phyloP scores from a whole-genome alignment of 441 rosid genomes.

The Aleurites moluccanus region DNA sequence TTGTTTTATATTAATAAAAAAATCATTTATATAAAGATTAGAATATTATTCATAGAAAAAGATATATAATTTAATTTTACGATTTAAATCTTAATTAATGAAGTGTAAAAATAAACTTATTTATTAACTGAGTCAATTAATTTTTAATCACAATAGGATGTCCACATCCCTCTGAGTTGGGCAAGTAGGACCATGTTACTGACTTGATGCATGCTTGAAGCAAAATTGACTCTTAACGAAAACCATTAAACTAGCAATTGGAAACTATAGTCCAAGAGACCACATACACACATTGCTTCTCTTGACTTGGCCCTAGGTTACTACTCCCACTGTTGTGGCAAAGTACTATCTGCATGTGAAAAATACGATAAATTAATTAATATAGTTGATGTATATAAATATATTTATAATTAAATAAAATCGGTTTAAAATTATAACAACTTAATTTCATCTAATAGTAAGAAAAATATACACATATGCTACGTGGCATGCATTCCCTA shows the following conservation, averaged over 20 bases:
- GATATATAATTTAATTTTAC: too few relatives aligned
- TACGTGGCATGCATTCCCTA: conserved; percentile 23
- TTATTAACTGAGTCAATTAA: not conserved
- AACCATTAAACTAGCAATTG: conserved; percentile 1
- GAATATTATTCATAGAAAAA: too few relatives aligned
- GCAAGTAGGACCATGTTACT: conserved; percentile 19
- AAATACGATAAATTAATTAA: not conserved
- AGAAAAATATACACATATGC: too few relatives aligned
- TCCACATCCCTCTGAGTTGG: conserved; percentile 17
- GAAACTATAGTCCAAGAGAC: conserved; percentile 2
- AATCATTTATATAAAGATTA: too few relatives aligned
- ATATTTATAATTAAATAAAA: too few relatives aligned
- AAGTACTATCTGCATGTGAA: not conserved
- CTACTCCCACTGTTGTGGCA: conserved; percentile 12
- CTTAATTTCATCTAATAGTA: too few relatives aligned
- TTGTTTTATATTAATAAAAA: too few relatives aligned
- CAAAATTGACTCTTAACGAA: conserved; percentile 18
- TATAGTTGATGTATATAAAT: too few relatives aligned
- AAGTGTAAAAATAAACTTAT: too few relatives aligned
- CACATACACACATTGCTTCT: not conserved
- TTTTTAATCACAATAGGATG: not conserved
- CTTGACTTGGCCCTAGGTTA: not conserved
- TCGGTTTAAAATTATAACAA: too few relatives aligned
- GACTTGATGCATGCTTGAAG: not conserved
- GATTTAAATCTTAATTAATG: too few relatives aligned